phyloP scores from a whole-genome alignment of 2,329 filamentous ascomycete genomes.

The Trichoderma citrinoviride region DNA sequence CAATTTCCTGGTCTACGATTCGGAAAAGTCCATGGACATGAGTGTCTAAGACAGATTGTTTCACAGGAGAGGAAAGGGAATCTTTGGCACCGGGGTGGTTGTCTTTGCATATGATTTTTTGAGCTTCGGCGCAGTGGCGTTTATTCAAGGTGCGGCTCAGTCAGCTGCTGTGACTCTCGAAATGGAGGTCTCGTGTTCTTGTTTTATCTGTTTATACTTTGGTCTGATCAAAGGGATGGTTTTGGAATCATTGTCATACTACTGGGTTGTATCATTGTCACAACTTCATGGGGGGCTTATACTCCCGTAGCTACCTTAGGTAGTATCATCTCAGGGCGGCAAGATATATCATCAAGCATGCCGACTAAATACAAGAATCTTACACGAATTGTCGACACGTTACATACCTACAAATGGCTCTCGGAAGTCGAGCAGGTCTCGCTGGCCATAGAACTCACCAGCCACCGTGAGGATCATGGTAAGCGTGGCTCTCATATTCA shows the following conservation, averaged over 20 bases:
- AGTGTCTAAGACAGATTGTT: neutral
- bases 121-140: constrained; percentile 2
- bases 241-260: neutral
- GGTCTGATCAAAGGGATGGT: neutral
- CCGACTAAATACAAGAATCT: neutral
- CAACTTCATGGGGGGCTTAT: neutral
- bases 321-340: constrained; percentile 3
- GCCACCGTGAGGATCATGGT: constrained; percentile 90
- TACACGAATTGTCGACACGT: constrained; percentile 20
- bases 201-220: neutral
- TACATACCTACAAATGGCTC: constrained; percentile 55
- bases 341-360: neutral
- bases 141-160: neutral
- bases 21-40: constrained; percentile 43
- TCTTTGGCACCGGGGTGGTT: neutral
- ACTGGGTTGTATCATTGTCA: neutral
- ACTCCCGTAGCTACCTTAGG: neutral
- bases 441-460: constrained; percentile 86
- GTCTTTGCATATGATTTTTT: neutral
- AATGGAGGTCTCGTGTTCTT: neutral
- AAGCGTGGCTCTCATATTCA: constrained; percentile 66
- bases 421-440: constrained; percentile 76
- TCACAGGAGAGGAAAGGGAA: neutral
- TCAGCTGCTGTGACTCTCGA: neutral
- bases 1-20: constrained; percentile 55